These are phyloP conservation scores for Corchorus olitorius DNA, from an alignment of 345 rosid genomes.

Conservation along the genomic window DNA sequence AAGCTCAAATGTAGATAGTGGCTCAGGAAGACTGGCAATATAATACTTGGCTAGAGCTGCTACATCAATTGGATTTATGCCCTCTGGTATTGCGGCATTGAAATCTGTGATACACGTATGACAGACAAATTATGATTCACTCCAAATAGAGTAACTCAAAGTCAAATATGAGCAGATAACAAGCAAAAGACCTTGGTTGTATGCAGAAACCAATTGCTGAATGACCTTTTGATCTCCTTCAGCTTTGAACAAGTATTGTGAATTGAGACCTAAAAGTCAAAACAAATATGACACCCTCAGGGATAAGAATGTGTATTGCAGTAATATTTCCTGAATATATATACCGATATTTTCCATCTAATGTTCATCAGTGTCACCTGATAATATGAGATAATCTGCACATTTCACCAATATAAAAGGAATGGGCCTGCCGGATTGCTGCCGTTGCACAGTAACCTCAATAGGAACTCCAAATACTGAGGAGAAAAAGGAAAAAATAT, in stretches of 20 bases:
- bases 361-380: constrained; percentile 51
- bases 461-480: constrained; percentile 92
- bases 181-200: constrained; percentile 67
- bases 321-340: not conserved
- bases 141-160: not conserved
- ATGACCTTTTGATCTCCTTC: constrained; percentile 78
- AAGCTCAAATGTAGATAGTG: constrained; percentile 79
- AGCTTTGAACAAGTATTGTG: constrained; percentile 68
- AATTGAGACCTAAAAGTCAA: constrained; percentile 59
- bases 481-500: constrained; percentile 9
- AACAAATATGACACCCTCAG: not conserved
- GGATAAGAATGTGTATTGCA: not conserved
- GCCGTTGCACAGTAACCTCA: constrained; percentile 73
- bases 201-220: constrained; percentile 74
- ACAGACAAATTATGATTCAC: constrained; percentile 18
- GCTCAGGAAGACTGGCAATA: constrained; percentile 93
- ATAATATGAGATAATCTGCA: constrained; percentile 78
- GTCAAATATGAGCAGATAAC: constrained; percentile 1
- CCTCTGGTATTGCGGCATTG: constrained; percentile 74
- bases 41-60: constrained; percentile 80
- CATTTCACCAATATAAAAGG: constrained; percentile 71
- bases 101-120: constrained; percentile 49
- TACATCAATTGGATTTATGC: constrained; percentile 66
- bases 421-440: constrained; percentile 62
- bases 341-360: not conserved